phyloP scores from a whole-genome alignment of 108 stramenopile species.

The Phaeodactylum tricornutum region DNA sequence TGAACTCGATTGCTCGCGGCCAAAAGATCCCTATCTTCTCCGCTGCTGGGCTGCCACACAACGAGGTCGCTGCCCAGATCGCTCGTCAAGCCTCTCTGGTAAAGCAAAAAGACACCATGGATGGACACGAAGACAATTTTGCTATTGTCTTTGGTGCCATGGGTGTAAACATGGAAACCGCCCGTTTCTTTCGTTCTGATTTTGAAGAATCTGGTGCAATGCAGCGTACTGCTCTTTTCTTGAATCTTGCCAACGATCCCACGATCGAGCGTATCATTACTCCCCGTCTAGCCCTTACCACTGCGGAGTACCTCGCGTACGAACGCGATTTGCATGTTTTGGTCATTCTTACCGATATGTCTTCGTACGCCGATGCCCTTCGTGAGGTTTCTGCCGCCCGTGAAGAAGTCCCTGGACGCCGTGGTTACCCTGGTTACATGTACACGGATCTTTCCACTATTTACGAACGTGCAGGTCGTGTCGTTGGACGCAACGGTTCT shows the following conservation, averaged over 20 bases:
- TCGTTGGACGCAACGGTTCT: slow-evolving; percentile 96
- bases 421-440: slow-evolving; percentile 99
- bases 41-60: slow-evolving; percentile 99
- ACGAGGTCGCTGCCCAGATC: slow-evolving; percentile 99
- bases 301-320: slow-evolving; percentile 99
- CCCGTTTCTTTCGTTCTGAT: slow-evolving; percentile 97
- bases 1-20: slow-evolving; percentile 99
- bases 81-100: slow-evolving; percentile 98
- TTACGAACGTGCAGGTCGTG: slow-evolving; percentile 99
- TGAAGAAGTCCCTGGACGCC: slow-evolving; percentile 99
- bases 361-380: slow-evolving; percentile 98
- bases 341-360: slow-evolving; percentile 99
- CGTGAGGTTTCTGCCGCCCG: slow-evolving; percentile 99
- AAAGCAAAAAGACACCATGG: slow-evolving; percentile 91
- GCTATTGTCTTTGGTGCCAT: slow-evolving; percentile 99
- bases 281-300: slow-evolving; percentile 96
- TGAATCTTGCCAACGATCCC: slow-evolving; percentile 99
- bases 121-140: slow-evolving; percentile 99
- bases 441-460: slow-evolving; percentile 99
- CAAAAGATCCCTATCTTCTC: slow-evolving; percentile 99
- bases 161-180: slow-evolving; percentile 99
- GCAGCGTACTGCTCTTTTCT: slow-evolving; percentile 97
- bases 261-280: slow-evolving; percentile 99
- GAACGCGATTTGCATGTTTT: slow-evolving; percentile 99
- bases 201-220: slow-evolving; percentile 99